phyloP scores from a whole-genome alignment of 2,329 filamentous ascomycete species.

The Arthrobotrys megalospora region DNA sequence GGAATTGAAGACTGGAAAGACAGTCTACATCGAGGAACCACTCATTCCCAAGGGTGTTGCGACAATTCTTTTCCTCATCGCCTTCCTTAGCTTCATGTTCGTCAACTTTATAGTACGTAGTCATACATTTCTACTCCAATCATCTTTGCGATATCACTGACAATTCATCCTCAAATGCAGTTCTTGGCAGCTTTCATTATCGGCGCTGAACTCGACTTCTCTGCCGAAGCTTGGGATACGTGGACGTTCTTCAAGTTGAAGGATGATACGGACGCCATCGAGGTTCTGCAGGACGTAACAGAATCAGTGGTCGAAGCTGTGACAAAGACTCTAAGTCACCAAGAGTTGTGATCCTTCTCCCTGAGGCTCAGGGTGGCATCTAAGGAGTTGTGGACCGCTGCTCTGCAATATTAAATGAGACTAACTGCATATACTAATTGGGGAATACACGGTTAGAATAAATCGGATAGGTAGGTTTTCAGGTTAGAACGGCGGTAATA shows the following conservation, averaged over 20 bases:
- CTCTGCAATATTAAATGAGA: background rate
- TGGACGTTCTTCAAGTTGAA: conserved; percentile 37
- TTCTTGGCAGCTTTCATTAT: conserved; percentile 48
- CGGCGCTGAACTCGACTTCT: conserved; percentile 50
- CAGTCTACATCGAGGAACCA: conserved; percentile 69
- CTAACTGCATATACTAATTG: background rate
- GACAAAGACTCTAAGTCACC: conserved; percentile 37
- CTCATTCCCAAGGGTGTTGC: conserved; percentile 74
- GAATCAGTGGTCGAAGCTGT: conserved; percentile 38
- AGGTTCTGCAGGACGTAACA: background rate
- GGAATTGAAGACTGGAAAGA: conserved; percentile 67
- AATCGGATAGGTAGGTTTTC: conserved; percentile 31
- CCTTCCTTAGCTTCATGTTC: conserved; percentile 43
- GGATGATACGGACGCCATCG: conserved; percentile 6
- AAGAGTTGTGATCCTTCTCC: conserved; percentile 27
- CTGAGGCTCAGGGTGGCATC: background rate
- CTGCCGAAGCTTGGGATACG: conserved; percentile 30
- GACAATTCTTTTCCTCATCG: conserved; percentile 79
- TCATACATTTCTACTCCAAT: background rate
- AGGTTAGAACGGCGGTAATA: background rate
- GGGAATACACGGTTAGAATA: conserved; percentile 7
- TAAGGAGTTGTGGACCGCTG: too few species aligned
- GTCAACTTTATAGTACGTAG: conserved; percentile 43
- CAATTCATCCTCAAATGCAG: conserved; percentile 4
- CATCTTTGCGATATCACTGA: conserved; percentile 2